Base-by-base conservation (phyloP, 106 monocot species). In the Acorus calamus region DNA sequence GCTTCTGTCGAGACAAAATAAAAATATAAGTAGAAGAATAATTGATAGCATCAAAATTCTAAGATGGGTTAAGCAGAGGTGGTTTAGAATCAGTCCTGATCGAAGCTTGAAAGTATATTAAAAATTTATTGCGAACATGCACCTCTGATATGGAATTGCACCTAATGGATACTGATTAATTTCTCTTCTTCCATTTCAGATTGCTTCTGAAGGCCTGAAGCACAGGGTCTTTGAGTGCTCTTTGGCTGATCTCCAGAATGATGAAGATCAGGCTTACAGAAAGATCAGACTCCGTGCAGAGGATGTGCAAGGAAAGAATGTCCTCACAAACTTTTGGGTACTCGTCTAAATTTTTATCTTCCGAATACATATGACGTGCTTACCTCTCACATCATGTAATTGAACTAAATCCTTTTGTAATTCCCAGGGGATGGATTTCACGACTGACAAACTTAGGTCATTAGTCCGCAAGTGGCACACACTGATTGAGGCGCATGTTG, bases 291-390 rank as follows among this genome's bases (percentile, higher is more conserved):
- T 93, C 28, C 77, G 93, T 46, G 85, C 78, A 2, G 93, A 93
- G 63, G 93, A 93, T 62, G 74, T 93, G 0, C 93, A 93, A 69
- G 93, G 93, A 47, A 93, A 83, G 71, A 86, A 88, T 67, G 88
- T 93, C 8, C 88, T 93, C 47, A 93, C 93, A 9, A 93, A 93
- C 68, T 93, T 93, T 64, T 93, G 93, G 93, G 92, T 92, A 92
- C 28, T 28, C 1, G 28, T 28, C 28, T 28, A 28, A 28, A 28
- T 28, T 0, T 1, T 28, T 28, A 0, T 28, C 28, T 28, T 28
- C 28, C 28, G 0, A 28, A 28, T 28, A 28, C 28, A 60, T 60
- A 8, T 44, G 14, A 46, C 8, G 14, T 56, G 8, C 11, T 6
- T 57, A 42, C 41, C 8, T 47, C 11, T 8, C 46, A 10, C 50